phyloP scores from a whole-genome alignment of 2,329 filamentous ascomycete species.

The Thelonectria rubi region DNA sequence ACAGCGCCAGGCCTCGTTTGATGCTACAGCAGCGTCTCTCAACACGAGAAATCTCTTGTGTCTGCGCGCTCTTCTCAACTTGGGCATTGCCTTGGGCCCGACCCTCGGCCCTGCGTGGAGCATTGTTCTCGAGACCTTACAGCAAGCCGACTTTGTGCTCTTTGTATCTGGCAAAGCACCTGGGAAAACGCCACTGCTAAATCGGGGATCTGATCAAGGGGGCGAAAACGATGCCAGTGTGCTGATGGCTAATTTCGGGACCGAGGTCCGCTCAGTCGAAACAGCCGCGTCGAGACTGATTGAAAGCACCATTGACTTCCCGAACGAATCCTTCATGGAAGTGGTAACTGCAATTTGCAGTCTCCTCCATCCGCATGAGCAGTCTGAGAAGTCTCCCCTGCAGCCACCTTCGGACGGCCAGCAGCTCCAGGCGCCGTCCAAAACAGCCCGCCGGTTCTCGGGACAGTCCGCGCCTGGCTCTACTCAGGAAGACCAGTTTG shows the following conservation, averaged over 20 bases:
- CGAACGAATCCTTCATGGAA: conserved; percentile 80
- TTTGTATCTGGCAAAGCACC: conserved; percentile 68
- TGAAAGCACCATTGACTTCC: conserved; percentile 92
- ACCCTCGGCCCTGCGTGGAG: conserved; percentile 87
- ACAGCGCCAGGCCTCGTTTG: conserved; percentile 66
- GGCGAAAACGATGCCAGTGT: conserved; percentile 61
- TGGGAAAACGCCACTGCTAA: conserved; percentile 60
- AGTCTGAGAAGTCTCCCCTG: conserved; percentile 23
- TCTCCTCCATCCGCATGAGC: conserved; percentile 56
- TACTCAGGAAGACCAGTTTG: conserved; percentile 71
- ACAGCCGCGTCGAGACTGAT: conserved; percentile 85
- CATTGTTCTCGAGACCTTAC: conserved; percentile 89
- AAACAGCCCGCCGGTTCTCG: conserved; percentile 57
- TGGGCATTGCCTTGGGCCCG: conserved; percentile 92
- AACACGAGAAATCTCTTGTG: conserved; percentile 92
- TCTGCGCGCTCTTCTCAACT: conserved; percentile 87
- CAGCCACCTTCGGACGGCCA: conserved; percentile 37
- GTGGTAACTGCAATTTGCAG: conserved; percentile 80
- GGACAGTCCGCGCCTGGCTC: conserved; percentile 56
- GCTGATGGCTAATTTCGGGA: conserved; percentile 73
- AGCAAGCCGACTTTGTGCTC: conserved; percentile 90
- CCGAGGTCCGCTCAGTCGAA: conserved; percentile 88
- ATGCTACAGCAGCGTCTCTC: conserved; percentile 64
- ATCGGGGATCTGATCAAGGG: conserved; percentile 56
- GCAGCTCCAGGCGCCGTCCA: conserved; percentile 49